Base-by-base conservation (phyloP, 352 stramenopile genomes). In the Phytophthora fragariaefolia region DNA sequence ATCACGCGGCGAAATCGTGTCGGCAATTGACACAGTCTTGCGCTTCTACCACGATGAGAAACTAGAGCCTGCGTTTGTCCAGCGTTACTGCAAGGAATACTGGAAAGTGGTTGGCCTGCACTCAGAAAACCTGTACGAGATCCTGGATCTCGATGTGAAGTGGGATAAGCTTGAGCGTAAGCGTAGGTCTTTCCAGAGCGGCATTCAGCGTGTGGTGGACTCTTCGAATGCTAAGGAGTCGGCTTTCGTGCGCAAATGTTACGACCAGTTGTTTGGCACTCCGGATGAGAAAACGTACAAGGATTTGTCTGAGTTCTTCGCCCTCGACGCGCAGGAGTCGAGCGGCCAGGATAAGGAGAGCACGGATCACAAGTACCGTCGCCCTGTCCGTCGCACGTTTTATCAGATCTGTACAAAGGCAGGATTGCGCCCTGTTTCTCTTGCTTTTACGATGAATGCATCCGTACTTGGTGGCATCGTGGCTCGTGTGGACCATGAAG, bases 21-120 rank as follows among this genome's bases (percentile, higher is more conserved):
- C 87, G 7, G 89, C 89, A 1, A 96, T 97, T 58, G 89, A 97
- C 58, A 95, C 77, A 13, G 88, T 97, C 4, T 67, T 97, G 49
- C 85, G 87, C 9, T 97, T 96, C 42, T 97, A 97, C 34, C 89
- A 97, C 54, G 87, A 96, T 24, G 89, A 97, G 47, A 95, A 96
- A 38, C 69, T 97, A 2, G 89, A 97, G 59, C 89, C 89, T 4
- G 77, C 88, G 9, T 97, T 95, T 66, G 89, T 97, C 6, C 88
- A 96, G 67, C 82, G 87, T n/a, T 97, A 97, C 69, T 95, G 77
- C 73, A 97, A 97, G 67, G 89, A 97, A 38, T 97, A 92, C 51
- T 97, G 88, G 87, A 95, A 96, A 79, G 73, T 89, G 20, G 86
- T 86, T n/a, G 89, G 89, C 0, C 66, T 96, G 7, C 85, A 90